Conservation (phyloP, 148 eudicot species). For the Chenopodium formosanum region DNA sequence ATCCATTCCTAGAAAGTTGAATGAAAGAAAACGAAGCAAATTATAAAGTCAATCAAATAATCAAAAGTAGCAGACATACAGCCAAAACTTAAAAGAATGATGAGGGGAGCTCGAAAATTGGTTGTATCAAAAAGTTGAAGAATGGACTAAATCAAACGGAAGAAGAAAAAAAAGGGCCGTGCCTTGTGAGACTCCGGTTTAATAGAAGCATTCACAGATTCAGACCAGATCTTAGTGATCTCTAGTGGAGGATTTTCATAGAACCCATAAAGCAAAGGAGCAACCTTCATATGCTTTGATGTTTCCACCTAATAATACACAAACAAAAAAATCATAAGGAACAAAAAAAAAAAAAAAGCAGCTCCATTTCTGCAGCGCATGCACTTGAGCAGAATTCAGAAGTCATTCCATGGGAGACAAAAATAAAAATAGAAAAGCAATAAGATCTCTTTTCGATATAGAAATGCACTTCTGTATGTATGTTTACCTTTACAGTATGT, state of each 20-base stretch:
- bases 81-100: background rate
- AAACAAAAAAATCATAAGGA: conserved; percentile 14
- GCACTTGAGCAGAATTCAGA: conserved; percentile 1
- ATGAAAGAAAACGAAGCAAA: conserved; percentile 11
- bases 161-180: background rate
- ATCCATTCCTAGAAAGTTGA: conserved; percentile 60
- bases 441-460: background rate
- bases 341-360: background rate
- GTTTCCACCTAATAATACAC: conserved; percentile 39
- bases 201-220: conserved; percentile 39
- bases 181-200: conserved; percentile 50
- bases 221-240: conserved; percentile 45
- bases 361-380: background rate
- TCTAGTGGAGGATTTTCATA: conserved; percentile 36
- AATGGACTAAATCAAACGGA: background rate
- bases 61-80: conserved; percentile 8
- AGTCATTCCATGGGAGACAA: background rate
- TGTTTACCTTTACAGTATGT: conserved; percentile 57
- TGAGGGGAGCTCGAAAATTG: background rate
- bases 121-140: background rate
- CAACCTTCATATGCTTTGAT: conserved; percentile 27
- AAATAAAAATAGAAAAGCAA: background rate
- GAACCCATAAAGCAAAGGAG: conserved; percentile 51
- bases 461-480: background rate
- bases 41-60: background rate